Evolutionary conservation across 2,329 filamentous ascomycete genomes (phyloP).

Genomic region (Colletotrichum camelliae): DNA sequence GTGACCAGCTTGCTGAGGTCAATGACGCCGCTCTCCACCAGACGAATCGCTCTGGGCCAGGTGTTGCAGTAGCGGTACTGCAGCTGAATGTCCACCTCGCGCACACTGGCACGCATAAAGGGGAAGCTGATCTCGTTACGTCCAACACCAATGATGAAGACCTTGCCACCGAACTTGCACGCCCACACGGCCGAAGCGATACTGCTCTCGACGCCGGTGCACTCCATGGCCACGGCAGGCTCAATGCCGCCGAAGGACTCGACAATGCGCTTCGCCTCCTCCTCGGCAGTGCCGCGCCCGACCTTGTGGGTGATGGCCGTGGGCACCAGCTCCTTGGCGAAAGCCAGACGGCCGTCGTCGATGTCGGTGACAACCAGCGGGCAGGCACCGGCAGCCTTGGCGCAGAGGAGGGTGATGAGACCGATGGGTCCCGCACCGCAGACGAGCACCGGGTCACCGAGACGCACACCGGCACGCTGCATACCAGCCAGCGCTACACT

Average conservation of each 20-base stretch:
- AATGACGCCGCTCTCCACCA: conserved; percentile 84
- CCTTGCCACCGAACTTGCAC: conserved; percentile 93
- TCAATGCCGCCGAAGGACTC: conserved; percentile 77
- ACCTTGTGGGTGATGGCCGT: conserved; percentile 83
- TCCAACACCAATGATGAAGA: conserved; percentile 95
- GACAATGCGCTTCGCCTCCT: conserved; percentile 73
- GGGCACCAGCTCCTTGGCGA: conserved; percentile 84
- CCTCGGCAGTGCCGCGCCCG: conserved; percentile 68
- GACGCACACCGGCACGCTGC: conserved; percentile 78
- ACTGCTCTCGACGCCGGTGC: conserved; percentile 92
- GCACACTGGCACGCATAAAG: conserved; percentile 90
- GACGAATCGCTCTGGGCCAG: conserved; percentile 90
- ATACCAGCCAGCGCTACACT: conserved; percentile 88
- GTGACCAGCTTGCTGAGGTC: conserved; percentile 85
- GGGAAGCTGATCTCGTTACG: conserved; percentile 95
- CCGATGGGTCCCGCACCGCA: conserved; percentile 96
- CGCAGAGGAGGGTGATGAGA: conserved; percentile 85
- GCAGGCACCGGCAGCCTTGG: conserved; percentile 83
- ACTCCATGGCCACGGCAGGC: conserved; percentile 85
- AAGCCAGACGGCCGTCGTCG: conserved; percentile 81
- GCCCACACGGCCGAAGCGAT: conserved; percentile 87
- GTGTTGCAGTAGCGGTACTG: conserved; percentile 97
- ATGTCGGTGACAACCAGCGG: conserved; percentile 96
- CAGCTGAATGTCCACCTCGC: conserved; percentile 94
- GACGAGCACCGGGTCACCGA: conserved; percentile 87